Evolutionary conservation across 768 basidiomycete genomes (phyloP), one percentile per base, ranked within the genome.

Genomic region (Lactarius vividus): DNA sequence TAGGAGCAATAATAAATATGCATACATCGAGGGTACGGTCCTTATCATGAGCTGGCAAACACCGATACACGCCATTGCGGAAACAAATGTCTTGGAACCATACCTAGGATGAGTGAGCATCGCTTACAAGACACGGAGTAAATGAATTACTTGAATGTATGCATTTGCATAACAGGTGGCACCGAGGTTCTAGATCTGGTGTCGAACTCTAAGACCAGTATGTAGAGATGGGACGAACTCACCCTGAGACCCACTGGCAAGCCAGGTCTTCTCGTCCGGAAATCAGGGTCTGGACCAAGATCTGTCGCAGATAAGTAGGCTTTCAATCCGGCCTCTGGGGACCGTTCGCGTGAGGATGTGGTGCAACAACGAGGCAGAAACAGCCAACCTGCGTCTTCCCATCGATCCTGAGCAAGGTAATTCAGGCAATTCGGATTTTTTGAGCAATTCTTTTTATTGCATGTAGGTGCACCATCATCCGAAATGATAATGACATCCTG

Each of bases 131-230:
- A 5, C 65, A 35, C n/a, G 40, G 23, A 39, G 39, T 39, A 26
- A 54, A 35, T 42, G 33, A 61, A 23, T 42, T 71, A 89, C 93
- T 79, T 98, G 96, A 54, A 98, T 82, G 68, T 91, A 97, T 23
- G 94, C 94, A 75, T 97, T 97, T 66, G 93, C 95, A 71, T 98
- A 98, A 74, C 96, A 98, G 4, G 96, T 98, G 20, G 96, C 96
- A 4, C 96, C 96, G 23, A 98, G 84, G 74, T 98, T 98, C 94
- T 95, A 72, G 44, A 20, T 23, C 37, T n/a, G 62, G 56, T 42
- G 52, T 53, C 52, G 55, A 61, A 46, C 29, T 56, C 46, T 28
- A 62, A 37, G 40, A 42, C 58, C 62, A 65, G 52, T 39, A 63
- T 40, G 20, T 31, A 26, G 57, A 23, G 9, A 56, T 46, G 15